phyloP scores from a whole-genome alignment of 108 stramenopile species.

The Cyclotella kingstonii region DNA sequence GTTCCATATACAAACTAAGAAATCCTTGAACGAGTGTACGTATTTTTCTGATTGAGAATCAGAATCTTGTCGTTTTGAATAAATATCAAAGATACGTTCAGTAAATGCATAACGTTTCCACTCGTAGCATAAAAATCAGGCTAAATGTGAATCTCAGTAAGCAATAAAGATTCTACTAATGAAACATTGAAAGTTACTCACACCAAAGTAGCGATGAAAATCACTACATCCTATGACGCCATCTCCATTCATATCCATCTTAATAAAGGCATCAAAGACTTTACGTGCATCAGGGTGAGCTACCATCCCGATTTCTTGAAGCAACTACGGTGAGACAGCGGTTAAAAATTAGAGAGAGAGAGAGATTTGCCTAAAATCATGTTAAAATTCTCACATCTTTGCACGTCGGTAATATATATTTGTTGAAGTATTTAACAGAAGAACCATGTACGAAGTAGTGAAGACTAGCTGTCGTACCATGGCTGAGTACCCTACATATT shows the following conservation, averaged over 20 bases:
- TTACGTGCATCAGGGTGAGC: neutral
- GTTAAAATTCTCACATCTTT: slow-evolving; percentile 4
- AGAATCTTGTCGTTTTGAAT: neutral
- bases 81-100: slow-evolving; percentile 12
- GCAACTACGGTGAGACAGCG: neutral
- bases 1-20: slow-evolving; percentile 45
- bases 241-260: slow-evolving; percentile 11
- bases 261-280: slow-evolving; percentile 20
- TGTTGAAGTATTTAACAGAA: slow-evolving; percentile 8
- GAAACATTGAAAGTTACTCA: neutral
- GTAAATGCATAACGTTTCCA: slow-evolving; percentile 10
- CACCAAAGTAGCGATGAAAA: slow-evolving; percentile 17
- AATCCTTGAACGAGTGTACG: slow-evolving; percentile 6
- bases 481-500: too few relatives aligned
- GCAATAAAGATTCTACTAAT: neutral
- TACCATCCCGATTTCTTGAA: neutral
- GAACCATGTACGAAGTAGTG: neutral
- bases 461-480: neutral
- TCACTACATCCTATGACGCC: neutral
- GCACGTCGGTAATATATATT: slow-evolving; percentile 6
- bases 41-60: neutral
- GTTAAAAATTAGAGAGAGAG: neutral
- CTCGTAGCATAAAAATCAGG: too few relatives aligned
- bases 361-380: neutral
- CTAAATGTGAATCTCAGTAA: neutral